These are phyloP conservation scores for Trametes gibbosa DNA, from an alignment of 768 basidiomycete genomes.

Conservation along the genomic window DNA sequence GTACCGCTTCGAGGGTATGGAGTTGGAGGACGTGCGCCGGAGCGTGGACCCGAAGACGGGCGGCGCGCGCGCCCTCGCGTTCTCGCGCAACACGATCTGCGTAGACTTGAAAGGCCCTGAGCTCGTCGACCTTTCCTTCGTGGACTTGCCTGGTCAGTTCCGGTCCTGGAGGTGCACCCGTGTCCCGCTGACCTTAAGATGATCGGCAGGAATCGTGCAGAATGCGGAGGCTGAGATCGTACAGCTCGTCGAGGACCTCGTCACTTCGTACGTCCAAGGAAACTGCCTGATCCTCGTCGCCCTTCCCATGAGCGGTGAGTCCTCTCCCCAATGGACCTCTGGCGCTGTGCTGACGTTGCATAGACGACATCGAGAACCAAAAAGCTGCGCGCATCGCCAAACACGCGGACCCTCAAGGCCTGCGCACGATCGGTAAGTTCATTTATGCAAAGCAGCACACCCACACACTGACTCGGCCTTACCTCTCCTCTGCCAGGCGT, in stretches of 20 bases:
- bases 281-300: slow-evolving; percentile 60
- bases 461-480: neutral
- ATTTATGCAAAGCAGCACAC: neutral
- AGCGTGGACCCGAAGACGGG: slow-evolving; percentile 30
- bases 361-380: slow-evolving; percentile 80
- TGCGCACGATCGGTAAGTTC: slow-evolving; percentile 62
- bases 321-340: slow-evolving; percentile 46
- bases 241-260: slow-evolving; percentile 54
- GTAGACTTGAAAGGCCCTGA: slow-evolving; percentile 30
- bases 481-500: slow-evolving; percentile 41
- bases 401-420: slow-evolving; percentile 53
- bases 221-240: slow-evolving; percentile 24
- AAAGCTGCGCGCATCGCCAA: slow-evolving; percentile 65
- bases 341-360: neutral
- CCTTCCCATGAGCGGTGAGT: slow-evolving; percentile 27
- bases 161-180: slow-evolving; percentile 18
- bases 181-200: slow-evolving; percentile 16
- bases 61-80: slow-evolving; percentile 15
- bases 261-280: slow-evolving; percentile 54
- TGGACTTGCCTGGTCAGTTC: slow-evolving; percentile 33
- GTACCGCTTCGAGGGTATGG: neutral
- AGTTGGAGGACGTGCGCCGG: neutral
- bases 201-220: slow-evolving; percentile 20
- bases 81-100: slow-evolving; percentile 32
- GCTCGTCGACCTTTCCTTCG: slow-evolving; percentile 33